Evolutionary conservation across 2,329 filamentous ascomycete genomes (phyloP), one percentile per base, ranked within the genome.

Genomic region (Bipolaris victoriae): DNA sequence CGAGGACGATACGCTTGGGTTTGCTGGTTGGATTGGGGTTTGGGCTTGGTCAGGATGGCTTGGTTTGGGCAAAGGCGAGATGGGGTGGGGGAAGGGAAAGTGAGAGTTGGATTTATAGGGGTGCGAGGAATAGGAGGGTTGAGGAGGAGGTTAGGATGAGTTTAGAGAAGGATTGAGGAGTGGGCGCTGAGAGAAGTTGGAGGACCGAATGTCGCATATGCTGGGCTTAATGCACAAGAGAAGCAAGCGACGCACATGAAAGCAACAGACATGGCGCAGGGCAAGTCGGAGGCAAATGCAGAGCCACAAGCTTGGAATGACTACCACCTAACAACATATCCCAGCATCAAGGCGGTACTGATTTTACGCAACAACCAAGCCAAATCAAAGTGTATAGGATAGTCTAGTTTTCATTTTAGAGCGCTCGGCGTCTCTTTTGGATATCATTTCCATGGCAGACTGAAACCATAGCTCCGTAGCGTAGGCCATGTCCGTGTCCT

Each of bases 11-110:
- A 49, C 90, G 88, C 72, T 86, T 90, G 66, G 94, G 92, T 1
- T 80, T 97, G 44, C 81, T 90, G 65, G 88, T 92, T 63, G 93
- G 94, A 18, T 72, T 97, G 35, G 85, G 81, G 7, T 98, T 92
- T 77, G 94, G 94, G 22, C 80, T 94, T 36, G 75, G 89, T 56
- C 93, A 98, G 77, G 94, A 98, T 78, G 78, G 83, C 10, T 75
- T 95, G 33, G 86, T 87, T 51, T 81, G 88, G 58, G 78, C 86
- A 50, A 88, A 86, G 73, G 92, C 91, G 52, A 87, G 90, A 68
- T 85, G 82, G 52, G 85, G 93, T 33, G 58, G 40, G 2, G 86
- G 86, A 18, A 63, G 63, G 29, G 57, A 64, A 24, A 64, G 66
- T 3, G 77, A 79, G 71, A 73, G 78, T 71, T 71, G 79, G 78